Conservation (phyloP, 306 rosid species). For the Rosa lucieae region DNA sequence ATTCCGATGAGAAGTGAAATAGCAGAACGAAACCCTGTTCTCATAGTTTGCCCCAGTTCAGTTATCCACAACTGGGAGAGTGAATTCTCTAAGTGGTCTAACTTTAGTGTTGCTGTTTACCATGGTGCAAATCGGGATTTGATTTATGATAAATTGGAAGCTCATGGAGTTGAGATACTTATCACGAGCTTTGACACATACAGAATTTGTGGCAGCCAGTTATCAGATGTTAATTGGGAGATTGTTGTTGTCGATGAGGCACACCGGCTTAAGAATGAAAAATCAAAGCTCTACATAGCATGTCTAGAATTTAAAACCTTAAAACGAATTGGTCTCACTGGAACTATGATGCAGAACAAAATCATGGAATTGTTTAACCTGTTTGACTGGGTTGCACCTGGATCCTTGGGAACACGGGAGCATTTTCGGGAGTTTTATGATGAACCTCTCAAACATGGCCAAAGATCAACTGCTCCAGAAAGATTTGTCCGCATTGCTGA, state of each 20-base stretch:
- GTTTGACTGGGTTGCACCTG: constrained; percentile 91
- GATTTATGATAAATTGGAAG: constrained; percentile 63
- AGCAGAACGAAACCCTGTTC: constrained; percentile 60
- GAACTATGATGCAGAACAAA: constrained; percentile 94
- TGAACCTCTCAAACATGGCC: constrained; percentile 96
- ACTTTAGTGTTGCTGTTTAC: constrained; percentile 69
- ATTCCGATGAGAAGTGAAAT: constrained; percentile 26
- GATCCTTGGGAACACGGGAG: constrained; percentile 91
- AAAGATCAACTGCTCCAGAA: constrained; percentile 90
- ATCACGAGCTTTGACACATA: constrained; percentile 90
- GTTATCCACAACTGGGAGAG: constrained; percentile 89
- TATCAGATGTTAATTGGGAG: constrained; percentile 69
- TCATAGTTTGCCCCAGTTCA: constrained; percentile 83
- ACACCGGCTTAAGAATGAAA: constrained; percentile 89
- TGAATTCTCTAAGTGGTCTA: constrained; percentile 91
- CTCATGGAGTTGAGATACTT: constrained; percentile 63
- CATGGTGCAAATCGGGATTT: constrained; percentile 84
- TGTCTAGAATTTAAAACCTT: constrained; percentile 73
- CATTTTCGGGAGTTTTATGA: constrained; percentile 88
- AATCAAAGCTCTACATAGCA: constrained; percentile 79
- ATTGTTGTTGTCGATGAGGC: constrained; percentile 84
- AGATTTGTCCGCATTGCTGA: constrained; percentile 76
- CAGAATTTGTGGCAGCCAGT: constrained; percentile 69
- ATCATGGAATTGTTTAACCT: constrained; percentile 90
- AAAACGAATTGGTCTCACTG: constrained; percentile 87